These are phyloP conservation scores for Dacryopinax primogenitus DNA, from an alignment of 768 basidiomycete genomes.

Conservation along the genomic window DNA sequence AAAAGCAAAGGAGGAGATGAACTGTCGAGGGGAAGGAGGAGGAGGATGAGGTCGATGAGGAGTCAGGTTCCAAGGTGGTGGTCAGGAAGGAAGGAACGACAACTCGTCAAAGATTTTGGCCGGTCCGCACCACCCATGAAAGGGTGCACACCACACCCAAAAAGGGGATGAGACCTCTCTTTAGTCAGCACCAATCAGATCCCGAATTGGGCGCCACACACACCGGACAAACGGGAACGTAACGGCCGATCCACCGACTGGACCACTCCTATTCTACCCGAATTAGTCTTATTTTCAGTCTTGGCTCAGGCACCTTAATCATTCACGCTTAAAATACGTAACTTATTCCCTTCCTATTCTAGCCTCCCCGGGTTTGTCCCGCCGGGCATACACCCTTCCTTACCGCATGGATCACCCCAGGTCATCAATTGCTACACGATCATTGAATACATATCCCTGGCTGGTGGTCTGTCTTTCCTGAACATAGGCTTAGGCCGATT, in stretches of 20 bases:
- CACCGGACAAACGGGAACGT: not conserved
- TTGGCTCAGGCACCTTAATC: no score
- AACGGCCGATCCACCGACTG: no score
- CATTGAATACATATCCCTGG: no score
- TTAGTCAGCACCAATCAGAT: not conserved
- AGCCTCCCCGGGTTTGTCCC: not conserved
- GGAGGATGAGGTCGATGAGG: not conserved
- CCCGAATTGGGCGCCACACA: not conserved
- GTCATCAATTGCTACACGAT: no score
- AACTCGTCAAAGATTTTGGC: not conserved
- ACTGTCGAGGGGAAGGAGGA: not conserved
- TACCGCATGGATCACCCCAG: not conserved
- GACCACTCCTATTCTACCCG: no score
- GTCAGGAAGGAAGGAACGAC: not conserved
- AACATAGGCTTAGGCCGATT: no score
- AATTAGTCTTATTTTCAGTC: no score
- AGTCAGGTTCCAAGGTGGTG: not conserved
- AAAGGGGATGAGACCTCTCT: not conserved
- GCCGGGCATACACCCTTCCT: not conserved
- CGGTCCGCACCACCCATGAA: not conserved
- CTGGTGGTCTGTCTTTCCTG: no score
- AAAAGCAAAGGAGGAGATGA: not conserved
- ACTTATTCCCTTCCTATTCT: not conserved
- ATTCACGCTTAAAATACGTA: not conserved
- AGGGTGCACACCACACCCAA: not conserved